A percentile compares a stretch with the other conserved stretches of the same genome.
Conservation (phyloP, 345 rosid genomes). For the Populus pruinosa region DNA sequence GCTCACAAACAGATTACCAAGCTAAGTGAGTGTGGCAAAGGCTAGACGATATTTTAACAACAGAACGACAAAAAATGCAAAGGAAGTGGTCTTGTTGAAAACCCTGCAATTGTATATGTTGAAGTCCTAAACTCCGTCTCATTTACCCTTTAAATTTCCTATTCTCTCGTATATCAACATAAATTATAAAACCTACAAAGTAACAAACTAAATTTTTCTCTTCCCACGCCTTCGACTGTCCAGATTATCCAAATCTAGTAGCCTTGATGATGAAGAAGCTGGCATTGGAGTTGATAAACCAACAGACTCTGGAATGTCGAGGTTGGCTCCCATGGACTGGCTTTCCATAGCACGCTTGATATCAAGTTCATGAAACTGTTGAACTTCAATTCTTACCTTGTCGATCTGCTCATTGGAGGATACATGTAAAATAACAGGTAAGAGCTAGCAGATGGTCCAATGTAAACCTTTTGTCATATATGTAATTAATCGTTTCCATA, state of each 20-base stretch:
- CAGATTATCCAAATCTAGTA: slow-evolving; percentile 28
- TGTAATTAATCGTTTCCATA: neutral
- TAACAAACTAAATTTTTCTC: slow-evolving; percentile 18
- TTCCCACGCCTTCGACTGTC: slow-evolving; percentile 25
- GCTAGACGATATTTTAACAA: neutral
- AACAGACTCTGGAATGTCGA: slow-evolving; percentile 87
- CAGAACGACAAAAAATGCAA: neutral
- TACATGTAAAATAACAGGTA: slow-evolving; percentile 7
- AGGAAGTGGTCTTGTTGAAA: neutral
- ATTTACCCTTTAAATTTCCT: neutral
- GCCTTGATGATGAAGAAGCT: slow-evolving; percentile 51
- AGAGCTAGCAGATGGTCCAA: neutral
- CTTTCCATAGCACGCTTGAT: slow-evolving; percentile 37
- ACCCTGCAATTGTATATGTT: neutral
- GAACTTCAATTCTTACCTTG: slow-evolving; percentile 54
- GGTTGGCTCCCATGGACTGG: slow-evolving; percentile 48
- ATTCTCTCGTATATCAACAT: neutral
- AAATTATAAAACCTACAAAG: slow-evolving; percentile 2
- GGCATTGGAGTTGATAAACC: slow-evolving; percentile 59
- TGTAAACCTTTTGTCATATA: slow-evolving; percentile 1
- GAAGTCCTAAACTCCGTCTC: neutral
- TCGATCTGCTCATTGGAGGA: slow-evolving; percentile 49
- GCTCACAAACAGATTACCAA: neutral
- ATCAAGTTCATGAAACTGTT: slow-evolving; percentile 41
- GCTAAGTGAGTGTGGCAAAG: no score